These are phyloP conservation scores for Rasamsonia emersonii DNA, from an alignment of 2,329 filamentous ascomycete species.

Conservation along the genomic window DNA sequence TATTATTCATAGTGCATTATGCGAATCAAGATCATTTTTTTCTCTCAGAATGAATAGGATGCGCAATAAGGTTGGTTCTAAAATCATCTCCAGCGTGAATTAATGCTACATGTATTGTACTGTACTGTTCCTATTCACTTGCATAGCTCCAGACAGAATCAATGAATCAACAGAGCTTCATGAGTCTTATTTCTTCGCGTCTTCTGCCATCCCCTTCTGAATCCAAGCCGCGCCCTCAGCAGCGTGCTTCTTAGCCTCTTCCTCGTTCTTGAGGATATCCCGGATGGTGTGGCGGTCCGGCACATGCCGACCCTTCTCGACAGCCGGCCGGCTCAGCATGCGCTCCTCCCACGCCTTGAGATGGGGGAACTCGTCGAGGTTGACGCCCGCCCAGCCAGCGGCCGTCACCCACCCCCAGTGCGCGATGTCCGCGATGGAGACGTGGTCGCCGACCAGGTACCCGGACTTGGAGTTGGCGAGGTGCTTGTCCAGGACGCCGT, in stretches of 20 bases:
- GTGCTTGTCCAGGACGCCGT: constrained; percentile 66
- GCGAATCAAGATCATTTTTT: no score
- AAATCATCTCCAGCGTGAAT: no score
- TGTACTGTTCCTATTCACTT: no score
- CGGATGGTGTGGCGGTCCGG: constrained; percentile 55
- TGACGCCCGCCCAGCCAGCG: constrained; percentile 52
- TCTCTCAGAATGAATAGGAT: no score
- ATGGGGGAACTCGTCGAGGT: constrained; percentile 66
- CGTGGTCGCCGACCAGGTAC: constrained; percentile 44
- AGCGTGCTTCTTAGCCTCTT: constrained; percentile 51
- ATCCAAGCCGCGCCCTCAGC: constrained; percentile 54
- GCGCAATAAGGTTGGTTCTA: no score
- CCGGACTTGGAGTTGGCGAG: constrained; percentile 45
- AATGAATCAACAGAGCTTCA: neutral
- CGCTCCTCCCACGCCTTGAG: constrained; percentile 69
- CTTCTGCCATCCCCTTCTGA: constrained; percentile 59
- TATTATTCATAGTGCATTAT: no score
- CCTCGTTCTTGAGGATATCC: constrained; percentile 49
- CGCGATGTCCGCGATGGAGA: constrained; percentile 61
- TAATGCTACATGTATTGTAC: no score
- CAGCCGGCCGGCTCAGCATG: constrained; percentile 59
- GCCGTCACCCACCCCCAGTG: constrained; percentile 69
- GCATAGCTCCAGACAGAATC: neutral
- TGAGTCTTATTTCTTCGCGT: constrained; percentile 43
- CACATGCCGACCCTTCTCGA: constrained; percentile 68